Conservation (phyloP, 495 filamentous ascomycete species). For the Neurospora africana region DNA sequence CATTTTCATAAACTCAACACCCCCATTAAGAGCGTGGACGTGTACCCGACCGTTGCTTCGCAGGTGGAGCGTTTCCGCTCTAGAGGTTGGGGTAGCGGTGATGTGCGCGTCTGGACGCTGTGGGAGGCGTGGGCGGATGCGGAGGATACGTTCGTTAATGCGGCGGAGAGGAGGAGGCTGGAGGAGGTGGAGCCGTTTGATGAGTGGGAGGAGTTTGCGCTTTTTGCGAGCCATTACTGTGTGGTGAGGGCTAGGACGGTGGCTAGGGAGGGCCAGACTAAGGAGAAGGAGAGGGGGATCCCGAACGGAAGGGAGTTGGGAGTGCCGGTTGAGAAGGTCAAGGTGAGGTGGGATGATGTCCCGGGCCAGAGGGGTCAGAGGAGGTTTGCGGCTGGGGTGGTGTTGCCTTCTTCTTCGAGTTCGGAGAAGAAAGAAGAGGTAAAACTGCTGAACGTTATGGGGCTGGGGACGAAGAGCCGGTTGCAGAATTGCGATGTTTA, state of each 20-base stretch:
- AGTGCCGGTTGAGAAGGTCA: neutral
- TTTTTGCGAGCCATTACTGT: conserved; percentile 82
- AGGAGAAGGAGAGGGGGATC: neutral
- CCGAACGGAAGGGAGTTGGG: neutral
- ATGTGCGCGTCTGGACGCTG: conserved; percentile 49
- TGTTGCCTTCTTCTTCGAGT: conserved; percentile 6
- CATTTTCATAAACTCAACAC: conserved; percentile 77
- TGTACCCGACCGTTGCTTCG: conserved; percentile 53
- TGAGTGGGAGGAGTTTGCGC: conserved; percentile 90
- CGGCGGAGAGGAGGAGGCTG: conserved; percentile 43
- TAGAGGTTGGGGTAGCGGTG: conserved; percentile 46
- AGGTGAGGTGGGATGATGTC: conserved; percentile 18
- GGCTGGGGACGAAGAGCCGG: conserved; percentile 50
- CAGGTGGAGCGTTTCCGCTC: conserved; percentile 57
- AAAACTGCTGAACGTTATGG: conserved; percentile 40
- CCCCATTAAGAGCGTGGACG: conserved; percentile 57
- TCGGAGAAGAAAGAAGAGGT: conserved; percentile 2
- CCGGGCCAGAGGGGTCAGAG: conserved; percentile 27
- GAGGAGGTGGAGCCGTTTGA: conserved; percentile 75
- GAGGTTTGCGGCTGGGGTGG: conserved; percentile 31
- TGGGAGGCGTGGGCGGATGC: conserved; percentile 72
- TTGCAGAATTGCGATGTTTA: conserved; percentile 53
- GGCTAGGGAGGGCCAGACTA: neutral
- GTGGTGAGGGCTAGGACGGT: conserved; percentile 50
- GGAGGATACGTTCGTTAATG: conserved; percentile 47